These are phyloP conservation scores for Cercospora janseana DNA, from an alignment of 2,329 filamentous ascomycete species.

Conservation along the genomic window DNA sequence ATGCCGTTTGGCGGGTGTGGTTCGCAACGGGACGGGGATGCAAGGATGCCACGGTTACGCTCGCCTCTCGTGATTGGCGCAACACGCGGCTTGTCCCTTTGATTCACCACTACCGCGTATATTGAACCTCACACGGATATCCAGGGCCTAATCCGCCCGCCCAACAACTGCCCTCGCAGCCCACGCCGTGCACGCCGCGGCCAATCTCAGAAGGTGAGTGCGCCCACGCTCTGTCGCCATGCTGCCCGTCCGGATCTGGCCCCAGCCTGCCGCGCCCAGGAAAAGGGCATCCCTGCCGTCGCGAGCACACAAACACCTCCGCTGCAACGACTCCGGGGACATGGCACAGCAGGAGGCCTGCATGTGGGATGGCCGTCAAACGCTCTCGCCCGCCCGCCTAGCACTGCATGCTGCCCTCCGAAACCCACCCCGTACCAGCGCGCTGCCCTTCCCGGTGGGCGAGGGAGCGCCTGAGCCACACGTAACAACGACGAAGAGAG, in stretches of 20 bases:
- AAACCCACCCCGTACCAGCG: conserved; percentile 18
- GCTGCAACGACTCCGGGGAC: conserved; percentile 25
- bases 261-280: conserved; percentile 3
- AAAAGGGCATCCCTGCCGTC: conserved; percentile 18
- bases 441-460: conserved; percentile 11
- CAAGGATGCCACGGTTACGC: neutral
- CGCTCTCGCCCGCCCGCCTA: conserved; percentile 17
- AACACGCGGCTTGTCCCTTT: conserved; percentile 4
- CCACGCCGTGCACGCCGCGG: conserved; percentile 13
- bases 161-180: conserved; percentile 12
- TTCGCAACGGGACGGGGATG: neutral
- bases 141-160: conserved; percentile 15
- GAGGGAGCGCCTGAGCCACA: conserved; percentile 16
- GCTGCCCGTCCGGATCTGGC: neutral
- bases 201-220: conserved; percentile 25
- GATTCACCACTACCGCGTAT: conserved; percentile 8
- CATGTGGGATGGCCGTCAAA: conserved; percentile 26
- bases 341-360: conserved; percentile 28
- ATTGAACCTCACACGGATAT: conserved; percentile 9
- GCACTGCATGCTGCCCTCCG: conserved; percentile 10
- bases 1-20: neutral
- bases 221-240: conserved; percentile 6
- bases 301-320: conserved; percentile 28
- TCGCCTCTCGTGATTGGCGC: neutral
- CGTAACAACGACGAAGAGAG: conserved; percentile 11